Evolutionary conservation across 352 stramenopile genomes (phyloP).

Genomic region (Globisporangium orthogonon): DNA sequence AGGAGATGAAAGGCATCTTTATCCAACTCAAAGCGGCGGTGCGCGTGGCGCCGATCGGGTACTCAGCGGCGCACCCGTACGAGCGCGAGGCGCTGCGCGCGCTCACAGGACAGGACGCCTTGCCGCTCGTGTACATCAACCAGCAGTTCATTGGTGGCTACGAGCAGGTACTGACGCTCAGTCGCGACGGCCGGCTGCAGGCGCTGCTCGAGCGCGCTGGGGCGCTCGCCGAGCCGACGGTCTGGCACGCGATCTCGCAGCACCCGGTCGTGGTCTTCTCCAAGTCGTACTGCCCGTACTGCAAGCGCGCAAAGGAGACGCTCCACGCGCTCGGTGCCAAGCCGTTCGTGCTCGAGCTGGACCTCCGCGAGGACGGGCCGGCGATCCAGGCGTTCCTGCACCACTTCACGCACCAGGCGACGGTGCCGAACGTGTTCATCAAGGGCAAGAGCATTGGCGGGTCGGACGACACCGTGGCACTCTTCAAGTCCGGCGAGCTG

Average conservation of each 20-base stretch:
- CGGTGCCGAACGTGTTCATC: conserved; percentile 98
- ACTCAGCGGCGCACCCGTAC: conserved; percentile 48
- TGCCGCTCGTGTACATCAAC: conserved; percentile 97
- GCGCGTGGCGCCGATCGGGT: conserved; percentile 52
- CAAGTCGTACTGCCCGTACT: conserved; percentile 86
- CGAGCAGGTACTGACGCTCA: conserved; percentile 88
- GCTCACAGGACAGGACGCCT: conserved; percentile 86
- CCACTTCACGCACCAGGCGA: conserved; percentile 90
- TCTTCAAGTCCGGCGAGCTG: conserved; percentile 86
- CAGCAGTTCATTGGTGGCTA: conserved; percentile 91
- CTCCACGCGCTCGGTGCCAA: conserved; percentile 52
- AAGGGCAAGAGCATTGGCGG: conserved; percentile 93
- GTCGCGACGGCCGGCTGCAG: conserved; percentile 74
- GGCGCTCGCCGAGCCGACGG: conserved; percentile 64
- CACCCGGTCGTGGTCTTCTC: conserved; percentile 75
- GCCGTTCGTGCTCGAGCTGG: conserved; percentile 68
- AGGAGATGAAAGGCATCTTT: conserved; percentile 82
- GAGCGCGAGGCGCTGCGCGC: conserved; percentile 73
- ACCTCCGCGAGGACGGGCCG: conserved; percentile 79
- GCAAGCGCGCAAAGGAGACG: conserved; percentile 79
- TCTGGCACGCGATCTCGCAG: conserved; percentile 64
- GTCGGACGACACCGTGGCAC: conserved; percentile 89
- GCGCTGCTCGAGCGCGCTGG: conserved; percentile 80
- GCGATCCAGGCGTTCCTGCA: conserved; percentile 91
- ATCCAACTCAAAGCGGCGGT: conserved; percentile 52